phyloP scores from a whole-genome alignment of 768 basidiomycete genomes.

The Termitomyces sp. region DNA sequence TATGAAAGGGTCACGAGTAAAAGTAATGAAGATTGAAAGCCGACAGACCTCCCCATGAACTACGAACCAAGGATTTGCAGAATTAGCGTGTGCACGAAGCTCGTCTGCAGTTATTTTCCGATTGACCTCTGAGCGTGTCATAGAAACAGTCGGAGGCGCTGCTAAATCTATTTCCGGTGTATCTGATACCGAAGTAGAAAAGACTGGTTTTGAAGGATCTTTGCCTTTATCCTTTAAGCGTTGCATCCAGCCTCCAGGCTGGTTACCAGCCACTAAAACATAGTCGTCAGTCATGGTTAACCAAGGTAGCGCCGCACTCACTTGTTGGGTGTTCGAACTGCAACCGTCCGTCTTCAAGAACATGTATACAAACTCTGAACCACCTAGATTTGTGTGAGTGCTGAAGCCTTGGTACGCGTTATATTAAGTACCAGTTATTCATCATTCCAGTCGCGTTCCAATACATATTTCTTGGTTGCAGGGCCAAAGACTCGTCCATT shows the following conservation, averaged over 20 bases:
- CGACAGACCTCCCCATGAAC: neutral
- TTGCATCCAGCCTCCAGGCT: conserved; percentile 58
- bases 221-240: conserved; percentile 39
- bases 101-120: conserved; percentile 17
- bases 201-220: conserved; percentile 37
- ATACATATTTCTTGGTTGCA: conserved; percentile 53
- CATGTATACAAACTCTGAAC: conserved; percentile 49
- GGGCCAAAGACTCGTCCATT: conserved; percentile 46
- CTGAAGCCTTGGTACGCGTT: neutral
- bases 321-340: conserved; percentile 55
- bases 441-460: conserved; percentile 59
- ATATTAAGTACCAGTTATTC: conserved; percentile 44
- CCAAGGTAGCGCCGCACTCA: conserved; percentile 1
- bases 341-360: conserved; percentile 25
- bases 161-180: conserved; percentile 6
- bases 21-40: neutral
- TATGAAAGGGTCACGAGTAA: neutral
- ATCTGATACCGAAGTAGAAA: conserved; percentile 13
- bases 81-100: neutral
- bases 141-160: conserved; percentile 17
- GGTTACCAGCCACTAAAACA: conserved; percentile 30
- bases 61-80: neutral
- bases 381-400: conserved; percentile 29
- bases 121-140: conserved; percentile 40
- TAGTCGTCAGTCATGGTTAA: neutral